These are phyloP conservation scores for Striga asiatica DNA, from an alignment of 257 asterid genomes.

Conservation along the genomic window DNA sequence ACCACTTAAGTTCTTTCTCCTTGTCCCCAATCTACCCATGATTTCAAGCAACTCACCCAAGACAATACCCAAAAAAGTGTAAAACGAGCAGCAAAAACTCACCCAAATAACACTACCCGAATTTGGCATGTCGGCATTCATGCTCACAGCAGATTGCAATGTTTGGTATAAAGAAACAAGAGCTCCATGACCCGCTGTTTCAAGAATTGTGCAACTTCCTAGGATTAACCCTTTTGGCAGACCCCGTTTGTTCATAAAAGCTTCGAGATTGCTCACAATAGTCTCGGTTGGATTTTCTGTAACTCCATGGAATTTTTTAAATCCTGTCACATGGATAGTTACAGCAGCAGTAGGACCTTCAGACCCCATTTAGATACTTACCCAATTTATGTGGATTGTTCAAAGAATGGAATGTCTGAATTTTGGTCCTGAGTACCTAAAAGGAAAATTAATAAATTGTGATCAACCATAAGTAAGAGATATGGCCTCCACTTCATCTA, in stretches of 20 bases:
- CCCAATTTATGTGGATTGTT: too few species aligned
- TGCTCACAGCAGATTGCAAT: constrained; percentile 40
- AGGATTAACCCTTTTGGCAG: constrained; percentile 58
- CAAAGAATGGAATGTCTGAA: too few species aligned
- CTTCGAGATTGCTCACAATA: constrained; percentile 49
- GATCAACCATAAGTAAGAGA: too few species aligned
- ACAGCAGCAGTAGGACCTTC: constrained; percentile 65
- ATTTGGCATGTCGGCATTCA: constrained; percentile 23
- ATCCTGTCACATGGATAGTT: constrained; percentile 72
- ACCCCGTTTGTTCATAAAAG: constrained; percentile 48
- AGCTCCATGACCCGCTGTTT: constrained; percentile 77
- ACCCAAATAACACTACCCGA: constrained; percentile 61
- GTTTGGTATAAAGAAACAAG: constrained; percentile 48
- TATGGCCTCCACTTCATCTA: too few species aligned
- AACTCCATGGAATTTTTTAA: constrained; percentile 70
- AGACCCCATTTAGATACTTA: constrained; percentile 74
- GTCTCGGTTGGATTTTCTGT: constrained; percentile 82
- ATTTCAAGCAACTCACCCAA: too few species aligned
- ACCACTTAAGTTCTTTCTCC: too few species aligned
- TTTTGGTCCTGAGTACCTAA: too few species aligned
- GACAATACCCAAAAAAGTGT: too few species aligned
- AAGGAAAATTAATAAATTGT: too few species aligned
- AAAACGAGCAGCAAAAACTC: too few species aligned
- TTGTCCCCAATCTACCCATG: too few species aligned
- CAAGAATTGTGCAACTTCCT: constrained; percentile 73